phyloP scores from a whole-genome alignment of 2,329 filamentous ascomycete species.

The Gremmenia infestans region DNA sequence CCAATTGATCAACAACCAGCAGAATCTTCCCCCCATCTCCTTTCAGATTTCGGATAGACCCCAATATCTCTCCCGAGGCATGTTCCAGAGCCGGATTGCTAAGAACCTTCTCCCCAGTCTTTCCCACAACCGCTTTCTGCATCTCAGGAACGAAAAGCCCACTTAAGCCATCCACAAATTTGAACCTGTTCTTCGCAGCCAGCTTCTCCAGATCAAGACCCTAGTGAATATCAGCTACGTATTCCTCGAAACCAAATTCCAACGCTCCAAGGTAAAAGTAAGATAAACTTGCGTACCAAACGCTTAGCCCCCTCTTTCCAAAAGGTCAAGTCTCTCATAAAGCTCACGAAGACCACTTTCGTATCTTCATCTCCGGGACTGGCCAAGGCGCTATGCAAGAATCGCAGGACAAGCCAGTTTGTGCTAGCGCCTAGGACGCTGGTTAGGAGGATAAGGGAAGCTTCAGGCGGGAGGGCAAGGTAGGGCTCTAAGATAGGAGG shows the following conservation, averaged over 20 bases:
- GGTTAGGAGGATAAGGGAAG: conserved; percentile 62
- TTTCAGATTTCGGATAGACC: conserved; percentile 16
- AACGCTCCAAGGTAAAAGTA: neutral
- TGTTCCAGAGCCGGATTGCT: conserved; percentile 11
- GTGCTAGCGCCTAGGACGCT: conserved; percentile 59
- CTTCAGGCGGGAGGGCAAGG: conserved; percentile 51
- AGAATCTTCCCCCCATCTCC: conserved; percentile 38
- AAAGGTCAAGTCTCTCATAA: conserved; percentile 71
- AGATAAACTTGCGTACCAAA: conserved; percentile 43
- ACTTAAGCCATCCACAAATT: conserved; percentile 64
- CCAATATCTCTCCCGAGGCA: conserved; percentile 18
- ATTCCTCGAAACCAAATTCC: neutral
- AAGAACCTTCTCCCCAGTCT: conserved; percentile 12
- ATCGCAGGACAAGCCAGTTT: conserved; percentile 61
- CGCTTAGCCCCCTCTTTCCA: conserved; percentile 69
- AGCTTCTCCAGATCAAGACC: conserved; percentile 66
- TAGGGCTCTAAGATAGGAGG: conserved; percentile 63
- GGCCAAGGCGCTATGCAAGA: conserved; percentile 35
- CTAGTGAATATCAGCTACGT: conserved; percentile 33
- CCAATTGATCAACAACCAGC: conserved; percentile 62
- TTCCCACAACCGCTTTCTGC: neutral
- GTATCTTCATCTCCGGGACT: conserved; percentile 29
- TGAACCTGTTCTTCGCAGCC: conserved; percentile 53
- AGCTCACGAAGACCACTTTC: conserved; percentile 73
- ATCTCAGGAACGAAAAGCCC: conserved; percentile 22